Evolutionary conservation across 139 green algal species (phyloP), one percentile per base, ranked within the genome.

Genomic region (Chlamydomonas sphaeroides): DNA sequence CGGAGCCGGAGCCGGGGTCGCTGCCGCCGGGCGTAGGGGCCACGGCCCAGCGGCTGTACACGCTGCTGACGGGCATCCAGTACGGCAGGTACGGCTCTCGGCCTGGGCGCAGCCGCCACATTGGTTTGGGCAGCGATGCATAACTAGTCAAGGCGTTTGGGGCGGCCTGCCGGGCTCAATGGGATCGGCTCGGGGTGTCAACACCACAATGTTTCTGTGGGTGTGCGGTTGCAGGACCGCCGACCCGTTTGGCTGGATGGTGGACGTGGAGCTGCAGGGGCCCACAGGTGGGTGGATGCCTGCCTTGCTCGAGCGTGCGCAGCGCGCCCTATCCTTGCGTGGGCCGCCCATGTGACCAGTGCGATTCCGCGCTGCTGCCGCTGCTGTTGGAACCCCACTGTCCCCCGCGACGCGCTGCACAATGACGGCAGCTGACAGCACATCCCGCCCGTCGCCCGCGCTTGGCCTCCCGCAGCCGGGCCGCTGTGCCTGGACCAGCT

Each of bases 1-100:
- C 74, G 39, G 30, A 48, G 35, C 74, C 59, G 39, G 39, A 59
- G 30, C 59, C 28, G 21, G 74, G n/a, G 17, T 80, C 74, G 30
- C 74, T 80, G 41, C 59, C 74, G 59, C 15, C 59, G 5, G 74
- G 74, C 42, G 74, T 80, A 33, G 80, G 79, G 32, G 66, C 65
- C 36, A 42, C 78, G 57, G 85, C 94, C 5, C 86, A 95, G 80
- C 82, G 95, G 85, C 84, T 98, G 62, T 98, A 98, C 80, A 82
- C 89, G 45, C 74, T 90, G 49, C 91, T 98, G 39, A 98, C 96
- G n/a, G 83, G 81, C 11, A 73, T 98, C 23, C 95, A 98, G 87
- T 91, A 91, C 62, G 92, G n/a, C n/a, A n/a, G n/a, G n/a, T n/a
- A n/a, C n/a, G n/a, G n/a, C n/a, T n/a, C n/a, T n/a, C n/a, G n/a